Base-by-base conservation (phyloP, 306 rosid genomes). In the Alnus rubra region DNA sequence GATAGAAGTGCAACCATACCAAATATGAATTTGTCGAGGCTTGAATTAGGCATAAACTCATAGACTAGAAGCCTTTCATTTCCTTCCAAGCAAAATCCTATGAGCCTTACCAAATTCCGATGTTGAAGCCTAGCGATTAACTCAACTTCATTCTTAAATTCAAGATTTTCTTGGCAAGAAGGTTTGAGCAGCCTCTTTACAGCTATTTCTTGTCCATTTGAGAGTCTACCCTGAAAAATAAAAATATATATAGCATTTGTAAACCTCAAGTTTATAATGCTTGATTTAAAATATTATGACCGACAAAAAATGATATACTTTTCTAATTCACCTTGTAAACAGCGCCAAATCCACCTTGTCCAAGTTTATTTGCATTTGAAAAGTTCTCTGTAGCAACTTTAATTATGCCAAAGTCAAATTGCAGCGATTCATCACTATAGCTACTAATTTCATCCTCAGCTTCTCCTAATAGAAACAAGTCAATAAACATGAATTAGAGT, bases 1-100 rank as follows among this genome's bases (percentile, higher is more conserved):
- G 5, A 56, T 23, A 23, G 28, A 23, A 56, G 30, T 9, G 35
- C n/a, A 30, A 30, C 13, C 15, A 7, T 62, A 62, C 69, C 69
- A 31, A 13, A 62, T 62, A 62, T 62, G 69, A 30, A 62, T 5
- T 31, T 5, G 4, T 62, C 69, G 31, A 62, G 69, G 44, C 69
- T 62, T 62, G 44, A 6, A 14, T 31, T 62, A 31, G 69, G 9
- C 3, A 62, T 18, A 31, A 62, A 62, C 69, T 62, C 69, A 62
- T 63, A 63, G n/a, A 63, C 6, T 31, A 63, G 69, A 63, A 63
- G 44, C 31, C 69, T 63, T 63, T 63, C 69, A 3, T 33, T 31
- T 5, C 69, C 69, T 63, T 63, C 69, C 47, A 33, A 13, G 45
- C 47, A 63, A 13, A 33, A 63, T 33, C 69, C 69, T 13, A 63